Base-by-base conservation (phyloP, 257 asterid species). In the Mitragyna speciosa region DNA sequence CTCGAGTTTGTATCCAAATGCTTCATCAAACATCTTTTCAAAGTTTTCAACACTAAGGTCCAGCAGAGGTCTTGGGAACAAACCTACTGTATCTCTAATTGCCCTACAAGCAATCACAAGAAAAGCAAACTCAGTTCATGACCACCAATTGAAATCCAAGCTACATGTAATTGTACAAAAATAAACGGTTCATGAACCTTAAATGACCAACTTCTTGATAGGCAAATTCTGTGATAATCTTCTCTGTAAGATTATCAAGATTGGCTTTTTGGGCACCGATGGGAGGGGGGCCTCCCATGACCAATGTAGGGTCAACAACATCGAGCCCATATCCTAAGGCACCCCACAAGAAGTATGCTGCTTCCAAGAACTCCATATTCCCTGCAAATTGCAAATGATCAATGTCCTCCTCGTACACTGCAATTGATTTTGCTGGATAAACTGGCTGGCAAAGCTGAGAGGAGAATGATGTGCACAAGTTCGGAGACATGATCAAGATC, bases 241-340 rank as follows among this genome's bases (percentile, higher is more conserved):
- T 22, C 4, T 41, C 2, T 48, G 73, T 41, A 70, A 70, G 52
- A 70, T 20, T 22, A 70, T 70, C 73, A 22, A 70, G 73, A 41
- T 70, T 41, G 47, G 73, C 73, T 20, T 70, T 70, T 43, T 22
- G 12, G 12, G 52, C 73, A 10, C 54, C 73, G 1, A 41, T 70
- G 7, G 73, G 73, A 41, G 73, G 73, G 22, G 73, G 73, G 54
- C 73, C 73, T 70, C 19, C 73, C 17, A 19, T 12, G 6, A 30
- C 7, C 30, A 89, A 70, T 79, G 56, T 64, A 8, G 92, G 90
- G 0, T 78, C 84, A 31, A 82, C 61, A 1, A 7, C 64, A 26
- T 90, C 91, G 52, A 88, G 90, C 49, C 94, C 94, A 47, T 68
- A 58, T 39, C 91, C 91, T 41, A 84, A 78, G 39, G 87, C 76